Evolutionary conservation across 2,329 filamentous ascomycete genomes (phyloP), one percentile per base, ranked within the genome.

Genomic region (Calonectria montana): DNA sequence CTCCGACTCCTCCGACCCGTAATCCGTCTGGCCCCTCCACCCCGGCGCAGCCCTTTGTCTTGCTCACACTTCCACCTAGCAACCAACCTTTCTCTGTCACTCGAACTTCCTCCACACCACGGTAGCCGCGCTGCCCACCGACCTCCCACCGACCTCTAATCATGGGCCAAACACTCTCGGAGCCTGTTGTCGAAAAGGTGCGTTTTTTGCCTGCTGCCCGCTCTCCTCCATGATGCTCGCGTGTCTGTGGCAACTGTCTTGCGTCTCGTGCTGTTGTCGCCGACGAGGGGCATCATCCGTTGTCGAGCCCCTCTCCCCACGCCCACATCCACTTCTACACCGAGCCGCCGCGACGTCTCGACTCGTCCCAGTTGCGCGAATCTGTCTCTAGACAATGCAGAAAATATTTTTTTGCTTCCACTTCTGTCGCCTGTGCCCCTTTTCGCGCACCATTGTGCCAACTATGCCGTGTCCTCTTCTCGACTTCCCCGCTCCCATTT

Each of bases 81-180:
- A 67, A 63, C 70, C 70, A 73, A 74, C 72, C 70, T 61, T 67
- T 41, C 67, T 69, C 62, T 66, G 48, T 76, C 69, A 65, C 69
- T 73, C 70, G 37, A 43, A 35, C 61, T 50, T 64, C 31, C 67
- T 69, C 63, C 72, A 75, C 76, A 73, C 74, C 70, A 70, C 68
- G 61, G 74, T 76, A 79, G 77, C 77, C 74, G 48, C 73, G 76
- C 75, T 78, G 63, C 76, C 78, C 76, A 78, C 72, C 72, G 72
- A 77, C 66, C 73, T 69, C 72, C 53, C 67, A 67, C 50, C 64
- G 72, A 75, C 67, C 57, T 74, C 66, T 67, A 81, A 77, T 76
- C 87, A 99, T 99, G 97, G 97, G 97, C 91, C 97, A 99, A 90
- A 99, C 97, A 86, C 93, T 99, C 83, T 98, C 96, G 82, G 97